Evolutionary conservation across 352 stramenopile genomes (phyloP).

Genomic region (Globisporangium nodosum): DNA sequence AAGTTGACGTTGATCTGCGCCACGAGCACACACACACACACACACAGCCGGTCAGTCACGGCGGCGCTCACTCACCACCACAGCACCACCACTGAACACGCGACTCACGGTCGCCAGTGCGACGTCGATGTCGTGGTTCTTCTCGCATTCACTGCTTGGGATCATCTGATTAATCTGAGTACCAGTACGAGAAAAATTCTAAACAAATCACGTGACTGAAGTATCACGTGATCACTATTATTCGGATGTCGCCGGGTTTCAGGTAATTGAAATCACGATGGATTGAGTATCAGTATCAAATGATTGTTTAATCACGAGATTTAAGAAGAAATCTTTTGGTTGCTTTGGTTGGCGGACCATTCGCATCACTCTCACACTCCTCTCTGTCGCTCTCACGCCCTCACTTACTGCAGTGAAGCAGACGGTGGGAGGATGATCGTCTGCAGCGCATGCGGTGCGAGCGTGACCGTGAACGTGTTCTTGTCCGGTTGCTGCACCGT

Average conservation of each 20-base stretch:
- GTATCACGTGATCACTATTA: too few species aligned
- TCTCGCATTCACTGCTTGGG: not conserved
- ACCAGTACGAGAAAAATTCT: too few species aligned
- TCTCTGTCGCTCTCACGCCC: too few species aligned
- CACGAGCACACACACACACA: not conserved
- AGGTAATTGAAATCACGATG: too few species aligned
- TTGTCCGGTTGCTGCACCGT: not conserved
- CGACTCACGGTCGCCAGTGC: conserved; percentile 32
- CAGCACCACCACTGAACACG: not conserved
- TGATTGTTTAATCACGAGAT: too few species aligned
- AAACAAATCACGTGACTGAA: too few species aligned
- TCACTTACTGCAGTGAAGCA: not conserved
- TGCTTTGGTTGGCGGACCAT: too few species aligned
- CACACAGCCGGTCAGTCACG: not conserved
- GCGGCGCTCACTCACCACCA: not conserved
- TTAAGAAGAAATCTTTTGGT: too few species aligned
- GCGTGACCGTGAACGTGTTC: not conserved
- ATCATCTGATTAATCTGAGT: too few species aligned
- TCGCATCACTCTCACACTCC: too few species aligned
- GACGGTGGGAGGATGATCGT: conserved; percentile 5
- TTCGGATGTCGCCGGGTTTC: too few species aligned
- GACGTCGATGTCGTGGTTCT: conserved; percentile 39
- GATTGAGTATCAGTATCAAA: too few species aligned
- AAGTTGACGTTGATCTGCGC: conserved; percentile 43
- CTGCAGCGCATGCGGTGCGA: not conserved